Evolutionary conservation across 2,329 filamentous ascomycete genomes (phyloP).

Genomic region (Fulvia fulva): DNA sequence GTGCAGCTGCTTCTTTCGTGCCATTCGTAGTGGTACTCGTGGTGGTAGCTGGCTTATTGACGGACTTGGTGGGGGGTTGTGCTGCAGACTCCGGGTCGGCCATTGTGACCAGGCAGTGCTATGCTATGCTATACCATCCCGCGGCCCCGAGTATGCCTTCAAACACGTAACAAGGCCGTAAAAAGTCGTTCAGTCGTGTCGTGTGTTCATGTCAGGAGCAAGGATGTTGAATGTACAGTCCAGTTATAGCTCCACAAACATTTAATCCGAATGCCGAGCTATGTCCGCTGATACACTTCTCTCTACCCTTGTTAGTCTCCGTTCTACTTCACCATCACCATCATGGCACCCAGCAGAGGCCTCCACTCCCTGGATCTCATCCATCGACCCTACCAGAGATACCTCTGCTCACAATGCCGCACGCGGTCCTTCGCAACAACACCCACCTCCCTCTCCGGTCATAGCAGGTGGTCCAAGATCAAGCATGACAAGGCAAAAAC

Average conservation of each 20-base stretch:
- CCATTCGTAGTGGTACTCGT: slow-evolving; percentile 7
- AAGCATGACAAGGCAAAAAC: slow-evolving; percentile 88
- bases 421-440: slow-evolving; percentile 23
- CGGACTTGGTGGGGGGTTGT: slow-evolving; percentile 9
- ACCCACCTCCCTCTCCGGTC: slow-evolving; percentile 53
- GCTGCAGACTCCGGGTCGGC: slow-evolving; percentile 16
- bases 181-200: not conserved
- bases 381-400: not conserved
- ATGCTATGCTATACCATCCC: slow-evolving; percentile 10
- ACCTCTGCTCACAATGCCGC: slow-evolving; percentile 14
- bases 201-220: not conserved
- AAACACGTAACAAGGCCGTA: not conserved
- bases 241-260: not conserved
- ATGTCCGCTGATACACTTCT: no score
- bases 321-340: slow-evolving; percentile 2
- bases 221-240: not conserved
- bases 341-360: slow-evolving; percentile 34
- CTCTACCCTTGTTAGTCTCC: not conserved
- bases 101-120: slow-evolving; percentile 8
- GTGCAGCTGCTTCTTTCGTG: slow-evolving; percentile 16
- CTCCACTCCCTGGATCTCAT: slow-evolving; percentile 8
- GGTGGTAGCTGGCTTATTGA: not conserved
- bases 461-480: slow-evolving; percentile 95
- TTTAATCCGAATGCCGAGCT: not conserved
- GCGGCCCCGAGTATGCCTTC: not conserved